A percentile compares a stretch with the other conserved stretches of the same genome.
Conservation (phyloP, 192 early-diverging fungal species). For the Coemansia reversa region DNA sequence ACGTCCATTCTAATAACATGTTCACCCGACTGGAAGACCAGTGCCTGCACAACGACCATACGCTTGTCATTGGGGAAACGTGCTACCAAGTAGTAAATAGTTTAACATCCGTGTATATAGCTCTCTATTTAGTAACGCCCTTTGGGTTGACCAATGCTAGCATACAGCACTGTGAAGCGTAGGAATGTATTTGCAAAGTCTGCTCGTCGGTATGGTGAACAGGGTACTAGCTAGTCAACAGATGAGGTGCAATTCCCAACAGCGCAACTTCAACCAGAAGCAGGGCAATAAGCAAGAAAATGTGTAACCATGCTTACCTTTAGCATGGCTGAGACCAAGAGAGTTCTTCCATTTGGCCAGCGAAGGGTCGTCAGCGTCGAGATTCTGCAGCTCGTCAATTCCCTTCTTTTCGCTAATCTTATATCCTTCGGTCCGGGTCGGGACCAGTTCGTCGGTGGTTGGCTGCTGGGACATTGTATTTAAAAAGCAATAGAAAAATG, state of each 20-base stretch:
- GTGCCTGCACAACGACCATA: slow-evolving; percentile 44
- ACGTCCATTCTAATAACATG: slow-evolving; percentile 41
- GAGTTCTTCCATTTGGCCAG: slow-evolving; percentile 96
- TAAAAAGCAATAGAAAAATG: slow-evolving; percentile 1
- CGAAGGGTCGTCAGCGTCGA: slow-evolving; percentile 92
- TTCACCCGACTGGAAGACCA: slow-evolving; percentile 38
- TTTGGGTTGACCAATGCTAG: neutral
- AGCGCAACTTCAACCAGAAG: neutral
- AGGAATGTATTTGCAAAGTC: neutral
- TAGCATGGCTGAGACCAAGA: slow-evolving; percentile 68
- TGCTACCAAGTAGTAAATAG: slow-evolving; percentile 25
- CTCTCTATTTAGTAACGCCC: slow-evolving; percentile 1
- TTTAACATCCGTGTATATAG: neutral
- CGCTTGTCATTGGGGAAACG: slow-evolving; percentile 63
- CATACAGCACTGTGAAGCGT: neutral
- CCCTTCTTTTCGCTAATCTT: slow-evolving; percentile 92
- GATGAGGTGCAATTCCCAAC: neutral
- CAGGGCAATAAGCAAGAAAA: neutral
- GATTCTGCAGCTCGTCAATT: slow-evolving; percentile 73
- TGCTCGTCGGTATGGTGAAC: no score
- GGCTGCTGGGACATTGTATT: slow-evolving; percentile 32
- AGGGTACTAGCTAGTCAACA: neutral
- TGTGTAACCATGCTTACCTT: slow-evolving; percentile 45
- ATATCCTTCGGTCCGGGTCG: slow-evolving; percentile 81
- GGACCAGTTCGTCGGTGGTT: slow-evolving; percentile 60